phyloP scores from a whole-genome alignment of 129 eudicot species.

The Silybum marianum region DNA sequence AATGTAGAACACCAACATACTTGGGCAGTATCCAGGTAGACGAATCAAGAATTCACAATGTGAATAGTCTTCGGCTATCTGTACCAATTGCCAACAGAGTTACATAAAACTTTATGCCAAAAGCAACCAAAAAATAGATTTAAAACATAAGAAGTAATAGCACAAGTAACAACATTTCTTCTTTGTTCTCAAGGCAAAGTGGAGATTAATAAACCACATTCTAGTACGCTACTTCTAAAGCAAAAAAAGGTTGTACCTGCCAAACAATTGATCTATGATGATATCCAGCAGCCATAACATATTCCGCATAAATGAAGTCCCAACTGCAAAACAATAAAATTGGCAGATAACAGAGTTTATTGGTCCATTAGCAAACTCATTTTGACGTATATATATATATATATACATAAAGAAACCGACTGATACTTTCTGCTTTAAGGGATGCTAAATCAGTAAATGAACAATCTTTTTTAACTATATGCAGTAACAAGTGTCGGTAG shows the following conservation, averaged over 20 bases:
- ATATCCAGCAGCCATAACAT: conserved; percentile 96
- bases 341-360: neutral
- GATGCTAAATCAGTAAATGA: neutral
- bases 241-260: conserved; percentile 64
- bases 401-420: neutral
- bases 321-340: conserved; percentile 53
- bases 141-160: neutral
- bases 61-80: conserved; percentile 99
- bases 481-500: neutral
- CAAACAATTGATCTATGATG: conserved; percentile 91
- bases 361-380: neutral
- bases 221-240: neutral
- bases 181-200: neutral
- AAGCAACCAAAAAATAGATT: neutral
- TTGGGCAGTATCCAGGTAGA: conserved; percentile 97
- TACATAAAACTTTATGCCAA: neutral
- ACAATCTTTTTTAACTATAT: neutral
- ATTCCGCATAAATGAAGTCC: conserved; percentile 98
- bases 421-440: neutral
- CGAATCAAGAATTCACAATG: conserved; percentile 96
- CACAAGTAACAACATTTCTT: neutral
- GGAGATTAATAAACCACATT: neutral
- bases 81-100: conserved; percentile 22
- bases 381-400: neutral
- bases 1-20: conserved; percentile 48